These are phyloP conservation scores for Massospora cicadina DNA, from an alignment of 371 early-diverging fungal species.

Conservation along the genomic window DNA sequence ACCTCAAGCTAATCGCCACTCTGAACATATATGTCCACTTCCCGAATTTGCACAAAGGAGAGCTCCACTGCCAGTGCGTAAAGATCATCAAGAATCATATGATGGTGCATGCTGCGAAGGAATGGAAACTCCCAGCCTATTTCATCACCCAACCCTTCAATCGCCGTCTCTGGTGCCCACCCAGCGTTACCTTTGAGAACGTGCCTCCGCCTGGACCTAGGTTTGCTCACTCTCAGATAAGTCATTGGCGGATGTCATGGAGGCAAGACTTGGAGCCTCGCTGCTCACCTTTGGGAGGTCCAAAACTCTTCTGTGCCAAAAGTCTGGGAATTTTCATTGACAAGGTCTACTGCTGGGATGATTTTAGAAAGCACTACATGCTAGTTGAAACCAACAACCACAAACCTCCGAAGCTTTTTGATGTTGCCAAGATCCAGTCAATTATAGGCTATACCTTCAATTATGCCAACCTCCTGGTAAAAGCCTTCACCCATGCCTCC, in stretches of 20 bases:
- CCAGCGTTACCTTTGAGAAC: constrained; percentile 21
- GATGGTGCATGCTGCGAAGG: constrained; percentile 34
- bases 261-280: constrained; percentile 73
- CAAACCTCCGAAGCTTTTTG: background rate
- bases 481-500: constrained; percentile 79
- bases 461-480: constrained; percentile 35
- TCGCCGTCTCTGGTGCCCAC: constrained; percentile 41
- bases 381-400: background rate
- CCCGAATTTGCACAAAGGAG: constrained; percentile 65
- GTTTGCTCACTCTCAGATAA: constrained; percentile 52
- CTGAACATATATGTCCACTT: constrained; percentile 57
- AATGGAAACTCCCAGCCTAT: constrained; percentile 33
- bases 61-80: constrained; percentile 47
- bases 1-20: constrained; percentile 71
- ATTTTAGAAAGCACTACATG: constrained; percentile 8
- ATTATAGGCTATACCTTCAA: constrained; percentile 52
- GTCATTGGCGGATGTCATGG: constrained; percentile 74
- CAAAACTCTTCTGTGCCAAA: constrained; percentile 40
- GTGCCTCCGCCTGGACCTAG: background rate
- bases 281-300: constrained; percentile 36
- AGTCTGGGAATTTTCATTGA: constrained; percentile 34
- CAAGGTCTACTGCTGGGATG: constrained; percentile 7
- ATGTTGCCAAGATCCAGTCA: constrained; percentile 22
- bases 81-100: constrained; percentile 58
- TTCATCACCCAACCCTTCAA: constrained; percentile 41